A percentile compares a stretch with the other conserved stretches of the same genome.
Evolutionary conservation across 371 early-diverging fungal species (phyloP).

Genomic region (Mucor sp.): DNA sequence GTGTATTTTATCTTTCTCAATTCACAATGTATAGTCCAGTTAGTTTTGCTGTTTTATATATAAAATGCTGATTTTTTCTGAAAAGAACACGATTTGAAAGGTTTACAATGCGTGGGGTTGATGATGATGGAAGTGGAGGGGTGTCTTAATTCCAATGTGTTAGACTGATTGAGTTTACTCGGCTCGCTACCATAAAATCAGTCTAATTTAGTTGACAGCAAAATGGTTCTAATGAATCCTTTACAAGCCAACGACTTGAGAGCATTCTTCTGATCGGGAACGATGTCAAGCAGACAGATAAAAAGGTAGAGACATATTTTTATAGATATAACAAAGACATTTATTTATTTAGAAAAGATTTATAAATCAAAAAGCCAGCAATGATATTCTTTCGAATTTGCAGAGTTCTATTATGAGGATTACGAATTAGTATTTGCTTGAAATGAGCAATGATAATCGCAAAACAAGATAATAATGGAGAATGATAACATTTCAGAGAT

Average conservation of each 20-base stretch:
- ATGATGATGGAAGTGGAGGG: background rate
- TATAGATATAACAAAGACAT: background rate
- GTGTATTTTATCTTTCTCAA: constrained; percentile 20
- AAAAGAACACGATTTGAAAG: background rate
- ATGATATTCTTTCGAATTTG: background rate
- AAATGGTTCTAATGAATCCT: background rate
- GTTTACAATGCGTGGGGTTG: background rate
- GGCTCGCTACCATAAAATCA: background rate
- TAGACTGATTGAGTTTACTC: background rate
- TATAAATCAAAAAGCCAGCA: background rate
- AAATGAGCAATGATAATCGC: no score
- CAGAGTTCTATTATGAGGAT: background rate
- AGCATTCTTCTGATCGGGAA: no score
- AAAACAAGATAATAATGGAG: background rate
- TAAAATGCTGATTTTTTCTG: constrained; percentile 6
- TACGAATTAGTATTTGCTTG: background rate
- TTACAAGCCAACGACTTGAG: background rate
- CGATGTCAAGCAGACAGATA: background rate
- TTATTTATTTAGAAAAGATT: background rate
- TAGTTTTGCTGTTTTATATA: constrained; percentile 1
- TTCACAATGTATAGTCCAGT: constrained; percentile 11
- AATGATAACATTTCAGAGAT: constrained; percentile 19
- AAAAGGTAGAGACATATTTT: background rate
- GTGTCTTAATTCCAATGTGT: background rate
- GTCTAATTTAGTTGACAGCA: background rate